Conservation (phyloP, 1,284 basidiomycete genomes). For the Ganoderma lingzhi region DNA sequence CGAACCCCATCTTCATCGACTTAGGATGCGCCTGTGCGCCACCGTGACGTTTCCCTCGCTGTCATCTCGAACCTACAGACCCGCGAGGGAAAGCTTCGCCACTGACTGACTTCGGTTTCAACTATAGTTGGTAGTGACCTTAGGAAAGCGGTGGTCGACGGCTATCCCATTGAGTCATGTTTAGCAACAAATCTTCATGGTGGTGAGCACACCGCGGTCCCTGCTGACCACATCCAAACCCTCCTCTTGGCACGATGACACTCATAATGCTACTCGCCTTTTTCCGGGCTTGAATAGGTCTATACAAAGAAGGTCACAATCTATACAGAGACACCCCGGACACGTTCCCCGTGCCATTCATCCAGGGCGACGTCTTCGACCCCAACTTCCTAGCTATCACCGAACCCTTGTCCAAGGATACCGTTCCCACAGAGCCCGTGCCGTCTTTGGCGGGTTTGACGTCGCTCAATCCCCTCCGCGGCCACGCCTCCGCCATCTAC, state of each 20-base stretch:
- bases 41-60: too few species aligned
- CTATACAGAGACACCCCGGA: conserved; percentile 41
- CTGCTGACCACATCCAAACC: neutral
- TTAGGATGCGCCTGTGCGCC: conserved; percentile 56
- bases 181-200: conserved; percentile 46
- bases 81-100: too few species aligned
- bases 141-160: conserved; percentile 50
- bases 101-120: conserved; percentile 1
- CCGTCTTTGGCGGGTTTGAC: too few species aligned
- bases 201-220: conserved; percentile 32
- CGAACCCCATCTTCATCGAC: conserved; percentile 54
- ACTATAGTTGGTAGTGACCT: conserved; percentile 51
- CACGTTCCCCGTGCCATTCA: conserved; percentile 52
- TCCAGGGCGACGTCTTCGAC: too few species aligned
- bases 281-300: conserved; percentile 25
- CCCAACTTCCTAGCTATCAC: too few species aligned
- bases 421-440: too few species aligned
- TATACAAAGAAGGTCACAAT: conserved; percentile 41
- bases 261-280: neutral
- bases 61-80: too few species aligned
- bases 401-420: too few species aligned
- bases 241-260: neutral
- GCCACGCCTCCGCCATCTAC: too few species aligned
- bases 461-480: too few species aligned
- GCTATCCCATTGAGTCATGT: conserved; percentile 42